These are phyloP conservation scores for Rhizoclosmatium sp. DNA, from an alignment of 192 early-diverging fungal species.

Conservation along the genomic window DNA sequence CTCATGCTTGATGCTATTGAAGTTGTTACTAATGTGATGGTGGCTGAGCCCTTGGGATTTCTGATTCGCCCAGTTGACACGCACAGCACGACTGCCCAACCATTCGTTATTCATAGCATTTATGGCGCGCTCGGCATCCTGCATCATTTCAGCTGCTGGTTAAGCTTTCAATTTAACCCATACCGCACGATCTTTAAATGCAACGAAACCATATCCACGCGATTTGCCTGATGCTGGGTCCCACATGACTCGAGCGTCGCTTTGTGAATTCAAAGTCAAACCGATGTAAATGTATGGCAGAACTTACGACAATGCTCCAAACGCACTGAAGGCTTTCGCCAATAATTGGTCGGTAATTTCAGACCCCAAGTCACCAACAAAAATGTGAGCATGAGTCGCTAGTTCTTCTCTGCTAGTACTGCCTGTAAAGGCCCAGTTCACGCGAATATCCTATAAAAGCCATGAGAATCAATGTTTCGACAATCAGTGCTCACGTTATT, in stretches of 20 bases:
- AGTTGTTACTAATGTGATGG: neutral
- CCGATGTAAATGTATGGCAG: neutral
- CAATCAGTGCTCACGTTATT: slow-evolving; percentile 56
- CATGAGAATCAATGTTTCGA: neutral
- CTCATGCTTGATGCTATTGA: neutral
- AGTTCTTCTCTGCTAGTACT: slow-evolving; percentile 71
- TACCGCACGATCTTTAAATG: slow-evolving; percentile 80
- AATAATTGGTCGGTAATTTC: slow-evolving; percentile 87
- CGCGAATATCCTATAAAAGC: slow-evolving; percentile 65
- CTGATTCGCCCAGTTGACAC: slow-evolving; percentile 95
- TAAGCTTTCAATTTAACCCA: neutral
- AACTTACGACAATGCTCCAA: slow-evolving; percentile 79
- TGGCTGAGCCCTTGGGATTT: slow-evolving; percentile 51
- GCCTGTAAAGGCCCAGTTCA: slow-evolving; percentile 70
- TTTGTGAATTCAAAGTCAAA: slow-evolving; percentile 32
- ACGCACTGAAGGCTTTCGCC: slow-evolving; percentile 75
- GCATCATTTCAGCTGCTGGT: neutral
- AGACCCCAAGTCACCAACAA: slow-evolving; percentile 92
- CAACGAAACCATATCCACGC: slow-evolving; percentile 91
- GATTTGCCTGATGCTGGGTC: slow-evolving; percentile 88
- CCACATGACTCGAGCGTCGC: slow-evolving; percentile 95
- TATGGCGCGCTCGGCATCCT: slow-evolving; percentile 89
- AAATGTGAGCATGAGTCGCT: slow-evolving; percentile 82
- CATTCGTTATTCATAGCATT: slow-evolving; percentile 87
- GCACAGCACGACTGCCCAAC: slow-evolving; percentile 85